These are phyloP conservation scores for Balamuthia mandrillaris DNA, from an alignment of 208 protist genomes.

Conservation along the genomic window DNA sequence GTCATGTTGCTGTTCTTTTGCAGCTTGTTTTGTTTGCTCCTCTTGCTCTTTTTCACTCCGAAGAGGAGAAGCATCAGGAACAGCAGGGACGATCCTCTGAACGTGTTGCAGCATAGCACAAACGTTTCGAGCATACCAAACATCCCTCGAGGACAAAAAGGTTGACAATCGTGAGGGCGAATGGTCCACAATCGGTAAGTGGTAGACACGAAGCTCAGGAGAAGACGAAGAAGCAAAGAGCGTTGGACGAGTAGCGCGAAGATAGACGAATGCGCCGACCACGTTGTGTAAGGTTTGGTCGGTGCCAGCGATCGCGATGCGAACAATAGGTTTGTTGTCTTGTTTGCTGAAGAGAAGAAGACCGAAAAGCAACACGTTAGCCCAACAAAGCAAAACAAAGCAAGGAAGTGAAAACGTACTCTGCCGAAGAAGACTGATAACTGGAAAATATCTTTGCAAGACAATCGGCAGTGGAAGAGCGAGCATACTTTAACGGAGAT, in stretches of 20 bases:
- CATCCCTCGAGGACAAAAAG: too few species aligned
- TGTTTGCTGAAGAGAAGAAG: background rate
- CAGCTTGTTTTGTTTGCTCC: too few species aligned
- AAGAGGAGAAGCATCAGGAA: too few species aligned
- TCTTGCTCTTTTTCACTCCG: too few species aligned
- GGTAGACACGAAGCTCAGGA: background rate
- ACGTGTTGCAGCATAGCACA: too few species aligned
- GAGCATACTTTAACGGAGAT: background rate
- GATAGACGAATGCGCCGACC: background rate
- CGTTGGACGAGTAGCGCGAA: background rate
- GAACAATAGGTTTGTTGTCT: background rate
- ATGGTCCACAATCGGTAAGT: background rate
- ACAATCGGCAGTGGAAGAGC: background rate
- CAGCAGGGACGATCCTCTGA: too few species aligned
- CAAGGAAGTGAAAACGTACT: background rate
- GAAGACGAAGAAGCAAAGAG: conserved; percentile 8
- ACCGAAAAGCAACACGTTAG: background rate
- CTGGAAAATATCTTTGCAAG: background rate
- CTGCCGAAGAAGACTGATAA: background rate
- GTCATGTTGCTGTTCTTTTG: too few species aligned
- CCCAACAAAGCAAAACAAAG: background rate
- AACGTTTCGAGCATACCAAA: too few species aligned
- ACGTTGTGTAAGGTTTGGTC: conserved; percentile 5
- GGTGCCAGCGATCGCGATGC: background rate
- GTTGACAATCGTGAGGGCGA: too few species aligned